Conservation (phyloP, 1,284 basidiomycete genomes). For the Amylostereum chailletii region DNA sequence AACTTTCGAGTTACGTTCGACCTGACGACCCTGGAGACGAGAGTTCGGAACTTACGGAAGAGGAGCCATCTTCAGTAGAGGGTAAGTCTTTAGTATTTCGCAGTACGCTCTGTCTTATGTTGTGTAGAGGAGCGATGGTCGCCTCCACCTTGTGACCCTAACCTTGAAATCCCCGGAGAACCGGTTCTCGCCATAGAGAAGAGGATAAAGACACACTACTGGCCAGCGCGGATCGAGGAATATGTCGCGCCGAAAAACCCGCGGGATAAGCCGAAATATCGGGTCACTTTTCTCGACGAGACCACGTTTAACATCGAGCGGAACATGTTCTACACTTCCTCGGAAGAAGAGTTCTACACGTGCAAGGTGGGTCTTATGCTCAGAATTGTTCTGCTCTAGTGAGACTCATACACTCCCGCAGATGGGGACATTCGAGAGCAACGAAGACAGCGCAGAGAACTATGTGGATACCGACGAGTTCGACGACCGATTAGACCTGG, state of each 20-base stretch:
- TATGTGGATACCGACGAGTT: constrained; percentile 33
- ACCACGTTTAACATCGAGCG: constrained; percentile 30
- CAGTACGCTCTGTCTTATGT: not conserved
- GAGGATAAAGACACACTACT: constrained; percentile 33
- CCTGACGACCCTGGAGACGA: too few relatives aligned
- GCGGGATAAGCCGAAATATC: constrained; percentile 31
- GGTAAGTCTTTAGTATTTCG: not conserved
- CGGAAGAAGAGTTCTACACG: constrained; percentile 46
- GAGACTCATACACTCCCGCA: constrained; percentile 15
- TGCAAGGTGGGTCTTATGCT: constrained; percentile 38
- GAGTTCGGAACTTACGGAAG: too few relatives aligned
- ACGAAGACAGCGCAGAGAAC: constrained; percentile 24
- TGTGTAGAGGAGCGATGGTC: constrained; percentile 19
- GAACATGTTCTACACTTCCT: constrained; percentile 45
- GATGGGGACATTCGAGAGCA: constrained; percentile 50
- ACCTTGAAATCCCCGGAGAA: constrained; percentile 57
- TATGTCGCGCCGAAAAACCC: constrained; percentile 38
- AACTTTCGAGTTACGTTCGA: constrained; percentile 16
- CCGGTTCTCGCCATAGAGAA: constrained; percentile 44
- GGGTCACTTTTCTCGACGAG: constrained; percentile 47
- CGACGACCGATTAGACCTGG: constrained; percentile 11
- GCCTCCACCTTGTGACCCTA: constrained; percentile 35
- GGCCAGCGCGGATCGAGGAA: constrained; percentile 55
- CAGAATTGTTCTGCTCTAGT: not conserved
- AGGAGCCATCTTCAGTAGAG: not conserved